Evolutionary conservation across 768 basidiomycete species (phyloP).

Genomic region (Cystofilobasidium macerans): DNA sequence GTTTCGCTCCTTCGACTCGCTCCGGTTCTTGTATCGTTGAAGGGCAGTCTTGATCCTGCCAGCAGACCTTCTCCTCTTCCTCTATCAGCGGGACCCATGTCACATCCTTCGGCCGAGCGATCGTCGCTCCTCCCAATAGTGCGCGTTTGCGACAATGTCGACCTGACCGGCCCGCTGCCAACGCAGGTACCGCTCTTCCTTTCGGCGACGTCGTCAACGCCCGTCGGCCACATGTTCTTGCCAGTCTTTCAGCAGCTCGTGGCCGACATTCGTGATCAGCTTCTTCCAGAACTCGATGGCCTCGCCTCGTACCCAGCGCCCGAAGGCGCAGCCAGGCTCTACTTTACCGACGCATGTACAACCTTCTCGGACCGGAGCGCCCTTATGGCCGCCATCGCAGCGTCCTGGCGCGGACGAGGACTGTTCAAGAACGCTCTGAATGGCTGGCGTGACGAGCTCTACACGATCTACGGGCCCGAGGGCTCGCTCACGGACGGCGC

Average conservation of each 20-base stretch:
- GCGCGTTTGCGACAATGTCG: slow-evolving; percentile 21
- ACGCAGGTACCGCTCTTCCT: slow-evolving; percentile 13
- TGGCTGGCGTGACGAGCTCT: slow-evolving; percentile 50
- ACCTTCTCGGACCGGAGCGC: slow-evolving; percentile 1
- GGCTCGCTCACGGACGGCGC: slow-evolving; percentile 3
- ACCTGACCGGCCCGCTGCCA: background rate
- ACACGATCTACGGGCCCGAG: slow-evolving; percentile 43
- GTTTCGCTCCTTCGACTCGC: too few species aligned
- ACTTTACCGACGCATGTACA: background rate
- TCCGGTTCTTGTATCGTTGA: too few species aligned
- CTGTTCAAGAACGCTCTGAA: slow-evolving; percentile 36
- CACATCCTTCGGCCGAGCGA: background rate
- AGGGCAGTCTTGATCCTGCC: too few species aligned
- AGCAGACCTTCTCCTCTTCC: background rate
- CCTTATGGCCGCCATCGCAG: slow-evolving; percentile 28
- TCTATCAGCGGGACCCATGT: too few species aligned
- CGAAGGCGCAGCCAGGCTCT: background rate
- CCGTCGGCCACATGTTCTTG: slow-evolving; percentile 16
- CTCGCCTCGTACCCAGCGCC: background rate
- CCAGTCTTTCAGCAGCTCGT: slow-evolving; percentile 7
- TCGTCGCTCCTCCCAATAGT: slow-evolving; percentile 20
- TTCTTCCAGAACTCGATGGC: background rate
- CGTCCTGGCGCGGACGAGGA: slow-evolving; percentile 36
- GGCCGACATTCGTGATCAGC: background rate
- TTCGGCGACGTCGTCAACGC: slow-evolving; percentile 1